phyloP scores from a whole-genome alignment of 768 basidiomycete species.

The Hypholoma sublateritium region DNA sequence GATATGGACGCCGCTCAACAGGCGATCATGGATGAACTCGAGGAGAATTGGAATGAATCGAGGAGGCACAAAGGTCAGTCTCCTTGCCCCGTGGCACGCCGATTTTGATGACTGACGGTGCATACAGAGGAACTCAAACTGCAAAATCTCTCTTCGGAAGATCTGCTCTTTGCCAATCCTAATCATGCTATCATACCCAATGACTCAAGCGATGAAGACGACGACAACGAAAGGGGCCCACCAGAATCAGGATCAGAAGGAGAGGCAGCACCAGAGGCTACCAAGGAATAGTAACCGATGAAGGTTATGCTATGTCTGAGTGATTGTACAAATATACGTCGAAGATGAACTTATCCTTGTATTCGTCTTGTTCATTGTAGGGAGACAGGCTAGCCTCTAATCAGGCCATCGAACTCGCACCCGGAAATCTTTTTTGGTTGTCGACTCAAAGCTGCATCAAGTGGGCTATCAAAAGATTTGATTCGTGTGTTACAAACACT shows the following conservation, averaged over 20 bases:
- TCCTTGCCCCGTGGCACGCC: not conserved
- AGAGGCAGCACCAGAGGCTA: not conserved
- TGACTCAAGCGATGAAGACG: constrained; percentile 16
- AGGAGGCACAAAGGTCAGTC: constrained; percentile 48
- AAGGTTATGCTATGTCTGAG: not conserved
- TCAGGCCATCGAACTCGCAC: not conserved
- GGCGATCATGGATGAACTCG: constrained; percentile 66
- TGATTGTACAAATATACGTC: not conserved
- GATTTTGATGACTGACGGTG: not conserved
- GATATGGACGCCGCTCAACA: constrained; percentile 66
- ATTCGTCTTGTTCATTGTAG: not conserved
- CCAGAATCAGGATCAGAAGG: not conserved
- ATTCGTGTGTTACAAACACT: constrained; percentile 6
- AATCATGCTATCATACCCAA: constrained; percentile 42
- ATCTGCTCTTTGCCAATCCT: constrained; percentile 69
- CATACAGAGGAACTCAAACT: constrained; percentile 14
- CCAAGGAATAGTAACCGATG: not conserved
- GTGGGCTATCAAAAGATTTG: not conserved
- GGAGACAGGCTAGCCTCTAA: too few species aligned
- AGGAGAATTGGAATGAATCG: constrained; percentile 58
- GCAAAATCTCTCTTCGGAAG: constrained; percentile 42
- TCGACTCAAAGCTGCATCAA: too few species aligned
- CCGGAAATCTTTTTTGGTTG: too few species aligned
- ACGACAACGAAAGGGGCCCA: constrained; percentile 8
- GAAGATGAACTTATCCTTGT: not conserved